Conservation (phyloP, 352 stramenopile genomes). For the Pilasporangium apinafurcum region DNA sequence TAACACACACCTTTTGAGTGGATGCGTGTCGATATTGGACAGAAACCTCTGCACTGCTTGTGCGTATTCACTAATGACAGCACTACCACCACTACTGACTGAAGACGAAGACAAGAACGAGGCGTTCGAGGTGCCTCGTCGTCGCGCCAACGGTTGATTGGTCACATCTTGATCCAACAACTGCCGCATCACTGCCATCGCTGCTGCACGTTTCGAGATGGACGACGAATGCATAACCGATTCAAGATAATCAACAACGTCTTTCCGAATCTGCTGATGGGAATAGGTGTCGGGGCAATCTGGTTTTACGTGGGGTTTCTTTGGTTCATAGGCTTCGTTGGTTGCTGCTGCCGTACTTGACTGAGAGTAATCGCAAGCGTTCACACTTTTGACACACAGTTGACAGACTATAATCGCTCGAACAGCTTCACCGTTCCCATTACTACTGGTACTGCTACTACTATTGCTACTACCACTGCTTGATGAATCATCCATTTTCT, state of each 20-base stretch:
- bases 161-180: slow-evolving; percentile 7
- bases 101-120: neutral
- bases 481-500: no score
- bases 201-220: slow-evolving; percentile 15
- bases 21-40: neutral
- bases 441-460: no score
- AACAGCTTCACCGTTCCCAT: slow-evolving; percentile 19
- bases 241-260: slow-evolving; percentile 5
- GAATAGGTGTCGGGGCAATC: neutral
- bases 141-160: no score
- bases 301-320: slow-evolving; percentile 1
- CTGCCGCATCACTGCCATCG: slow-evolving; percentile 31
- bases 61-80: slow-evolving; percentile 5
- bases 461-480: no score
- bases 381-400: slow-evolving; percentile 34
- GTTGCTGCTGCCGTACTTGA: slow-evolving; percentile 20
- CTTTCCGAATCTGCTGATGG: slow-evolving; percentile 2
- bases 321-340: slow-evolving; percentile 5
- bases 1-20: slow-evolving; percentile 21
- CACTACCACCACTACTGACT: slow-evolving; percentile 2
- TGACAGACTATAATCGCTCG: slow-evolving; percentile 26
- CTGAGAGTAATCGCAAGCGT: slow-evolving; percentile 29
- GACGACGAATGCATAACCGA: slow-evolving; percentile 13
- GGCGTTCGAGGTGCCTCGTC: no score
- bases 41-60: neutral